Percentiles rank a stretch among this genome's conserved stretches.
phyloP scores from a whole-genome alignment of 2,329 filamentous ascomycete species.

The Aspergillus tamarii region DNA sequence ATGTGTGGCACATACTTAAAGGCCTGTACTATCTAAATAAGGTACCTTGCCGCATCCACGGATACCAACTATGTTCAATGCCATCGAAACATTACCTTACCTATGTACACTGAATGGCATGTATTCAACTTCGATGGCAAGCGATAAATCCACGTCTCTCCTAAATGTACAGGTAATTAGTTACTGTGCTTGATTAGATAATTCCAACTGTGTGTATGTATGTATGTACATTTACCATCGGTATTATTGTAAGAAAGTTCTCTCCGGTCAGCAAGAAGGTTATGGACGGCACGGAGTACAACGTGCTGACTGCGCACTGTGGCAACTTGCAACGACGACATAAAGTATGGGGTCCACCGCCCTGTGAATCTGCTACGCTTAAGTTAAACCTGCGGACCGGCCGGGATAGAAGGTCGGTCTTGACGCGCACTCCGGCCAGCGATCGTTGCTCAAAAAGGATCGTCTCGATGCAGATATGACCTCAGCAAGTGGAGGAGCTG shows the following conservation, averaged over 20 bases:
- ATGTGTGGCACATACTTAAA: background rate
- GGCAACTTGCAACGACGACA: conserved; percentile 4
- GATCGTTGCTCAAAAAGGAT: conserved; percentile 18
- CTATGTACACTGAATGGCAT: no score
- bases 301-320: background rate
- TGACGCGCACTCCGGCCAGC: conserved; percentile 23
- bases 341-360: background rate
- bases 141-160: no score
- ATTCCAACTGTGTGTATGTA: no score
- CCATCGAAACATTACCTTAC: background rate
- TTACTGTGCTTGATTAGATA: no score
- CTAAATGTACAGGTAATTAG: no score
- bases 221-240: no score
- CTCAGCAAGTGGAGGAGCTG: conserved; percentile 11
- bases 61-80: background rate
- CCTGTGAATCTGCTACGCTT: background rate
- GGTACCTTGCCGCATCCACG: background rate
- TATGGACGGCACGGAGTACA: background rate
- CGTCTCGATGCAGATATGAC: conserved; percentile 15
- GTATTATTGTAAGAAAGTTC: background rate
- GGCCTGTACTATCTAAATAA: background rate
- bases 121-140: no score
- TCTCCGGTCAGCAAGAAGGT: background rate
- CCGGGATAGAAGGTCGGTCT: background rate
- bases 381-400: conserved; percentile 13